Conservation (phyloP, 2,329 filamentous ascomycete species). For the Fusarium concolor region DNA sequence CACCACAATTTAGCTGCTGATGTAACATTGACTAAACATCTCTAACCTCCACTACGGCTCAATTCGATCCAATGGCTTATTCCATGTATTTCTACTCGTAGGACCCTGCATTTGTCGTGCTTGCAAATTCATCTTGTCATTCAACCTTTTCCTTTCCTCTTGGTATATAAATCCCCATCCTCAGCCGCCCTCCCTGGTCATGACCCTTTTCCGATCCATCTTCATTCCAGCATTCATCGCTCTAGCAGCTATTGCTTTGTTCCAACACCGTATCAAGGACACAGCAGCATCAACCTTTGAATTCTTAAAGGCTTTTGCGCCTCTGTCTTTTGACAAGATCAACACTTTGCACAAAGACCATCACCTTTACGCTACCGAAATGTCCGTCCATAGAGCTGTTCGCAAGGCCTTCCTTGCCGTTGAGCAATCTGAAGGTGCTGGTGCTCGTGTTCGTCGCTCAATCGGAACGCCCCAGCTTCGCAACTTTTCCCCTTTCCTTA, state of each 20-base stretch:
- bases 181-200: constrained; percentile 39
- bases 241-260: constrained; percentile 46
- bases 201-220: constrained; percentile 49
- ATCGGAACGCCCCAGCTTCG: constrained; percentile 86
- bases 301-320: constrained; percentile 22
- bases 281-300: constrained; percentile 36
- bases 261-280: constrained; percentile 41
- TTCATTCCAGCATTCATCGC: constrained; percentile 48
- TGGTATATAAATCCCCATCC: constrained; percentile 37
- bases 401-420: constrained; percentile 84
- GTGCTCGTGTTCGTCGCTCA: constrained; percentile 86
- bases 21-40: constrained; percentile 46
- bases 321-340: neutral
- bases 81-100: constrained; percentile 36
- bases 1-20: constrained; percentile 35
- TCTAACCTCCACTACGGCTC: constrained; percentile 20
- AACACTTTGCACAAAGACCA: constrained; percentile 27
- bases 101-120: constrained; percentile 30
- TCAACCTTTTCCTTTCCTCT: neutral
- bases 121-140: constrained; percentile 32
- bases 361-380: constrained; percentile 58
- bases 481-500: constrained; percentile 92
- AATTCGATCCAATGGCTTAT: constrained; percentile 26
- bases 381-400: constrained; percentile 80
- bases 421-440: constrained; percentile 89